Base-by-base conservation (phyloP, 257 asterid species). In the Rhazya stricta region DNA sequence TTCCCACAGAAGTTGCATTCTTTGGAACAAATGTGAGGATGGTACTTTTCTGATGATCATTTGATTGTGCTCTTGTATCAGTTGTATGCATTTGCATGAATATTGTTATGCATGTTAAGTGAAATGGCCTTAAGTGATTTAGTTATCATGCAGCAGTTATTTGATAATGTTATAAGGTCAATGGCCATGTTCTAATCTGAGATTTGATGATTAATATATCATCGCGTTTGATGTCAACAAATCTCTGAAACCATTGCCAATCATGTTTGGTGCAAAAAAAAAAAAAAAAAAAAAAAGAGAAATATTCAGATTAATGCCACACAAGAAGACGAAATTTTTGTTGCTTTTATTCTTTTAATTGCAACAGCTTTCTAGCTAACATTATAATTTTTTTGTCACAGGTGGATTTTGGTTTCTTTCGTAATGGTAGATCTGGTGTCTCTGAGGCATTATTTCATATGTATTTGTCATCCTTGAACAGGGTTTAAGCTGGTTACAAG, bases 371-470 rank as follows among this genome's bases (percentile, higher is more conserved):
- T 74, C 46, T 69, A 56, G 21, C 18, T 66, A 58, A 53, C 68
- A 23, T 61, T 69, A 36, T 65, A 42, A 72, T 53, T 36, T 32
- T 46, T 42, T 29, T 62, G 41, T 65, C 54, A 69, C 87, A 93
- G 98, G 92, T 91, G 63, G 96, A 88, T 75, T 89, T 78, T 86
- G 80, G 81, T 62, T 80, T 77, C 78, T 89, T 85, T 46, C 77
- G 79, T 29, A 85, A 87, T 83, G 88, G 88, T 30, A 77, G 87
- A 71, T 82, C 88, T 48, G 80, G 82, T 74, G 76, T 79, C 7
- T 41, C 48, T 19, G 92, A 83, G 75, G 72, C 83, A n/a, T n/a
- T n/a, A n/a, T n/a, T n/a, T n/a, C n/a, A n/a, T n/a, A n/a, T n/a
- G n/a, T n/a, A n/a, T n/a, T n/a, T n/a, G n/a, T n/a, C n/a, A n/a